phyloP scores from a whole-genome alignment of 169 alveolate species.

The Cytauxzoon felis region DNA sequence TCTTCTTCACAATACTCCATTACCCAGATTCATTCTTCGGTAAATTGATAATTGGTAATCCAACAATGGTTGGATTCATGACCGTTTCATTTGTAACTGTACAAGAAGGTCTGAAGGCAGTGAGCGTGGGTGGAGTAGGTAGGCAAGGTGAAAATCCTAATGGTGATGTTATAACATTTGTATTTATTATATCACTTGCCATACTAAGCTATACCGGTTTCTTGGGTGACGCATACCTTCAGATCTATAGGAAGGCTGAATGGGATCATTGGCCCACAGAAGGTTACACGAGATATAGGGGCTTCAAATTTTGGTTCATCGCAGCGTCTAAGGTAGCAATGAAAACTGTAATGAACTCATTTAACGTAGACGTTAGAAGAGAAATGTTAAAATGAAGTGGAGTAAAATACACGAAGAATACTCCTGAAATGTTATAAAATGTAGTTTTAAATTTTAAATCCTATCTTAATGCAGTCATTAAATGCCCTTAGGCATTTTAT shows the following conservation, averaged over 20 bases:
- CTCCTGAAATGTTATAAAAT: no score
- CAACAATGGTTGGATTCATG: conserved; percentile 2
- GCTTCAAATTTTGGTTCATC: conserved; percentile 12
- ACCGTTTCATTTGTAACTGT: background rate
- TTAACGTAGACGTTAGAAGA: no score
- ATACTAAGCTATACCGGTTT: background rate
- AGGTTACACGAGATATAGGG: background rate
- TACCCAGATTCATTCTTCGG: background rate
- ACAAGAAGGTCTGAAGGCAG: background rate
- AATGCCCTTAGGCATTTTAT: no score
- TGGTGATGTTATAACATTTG: background rate
- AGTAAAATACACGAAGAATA: no score
- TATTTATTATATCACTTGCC: background rate
- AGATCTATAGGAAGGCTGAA: background rate
- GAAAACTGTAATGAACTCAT: no score
- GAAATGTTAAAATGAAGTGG: no score
- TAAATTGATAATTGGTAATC: background rate
- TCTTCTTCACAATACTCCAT: conserved; percentile 7
- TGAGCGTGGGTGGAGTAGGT: conserved; percentile 1
- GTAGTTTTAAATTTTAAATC: no score
- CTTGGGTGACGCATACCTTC: conserved; percentile 4
- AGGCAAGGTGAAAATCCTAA: conserved; percentile 1
- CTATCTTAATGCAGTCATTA: no score
- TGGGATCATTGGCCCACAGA: conserved; percentile 9
- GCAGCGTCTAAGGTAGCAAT: no score